A percentile compares a stretch with the other conserved stretches of the same genome.
Conservation (phyloP, 768 basidiomycete species). For the Mycena albidolilacea region DNA sequence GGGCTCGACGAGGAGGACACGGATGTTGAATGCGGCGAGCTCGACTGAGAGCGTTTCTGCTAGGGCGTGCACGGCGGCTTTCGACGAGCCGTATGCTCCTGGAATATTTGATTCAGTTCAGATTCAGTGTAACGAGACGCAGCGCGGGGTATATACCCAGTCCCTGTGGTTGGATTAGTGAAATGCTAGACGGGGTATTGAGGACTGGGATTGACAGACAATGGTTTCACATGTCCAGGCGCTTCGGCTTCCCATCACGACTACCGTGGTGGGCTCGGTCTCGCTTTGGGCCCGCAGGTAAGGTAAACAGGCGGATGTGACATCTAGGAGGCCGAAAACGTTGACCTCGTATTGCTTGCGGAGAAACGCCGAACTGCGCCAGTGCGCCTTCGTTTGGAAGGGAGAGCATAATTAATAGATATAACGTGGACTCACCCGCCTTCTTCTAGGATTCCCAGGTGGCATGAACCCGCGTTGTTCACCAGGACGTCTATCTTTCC, state of each 20-base stretch:
- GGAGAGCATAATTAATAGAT: not conserved
- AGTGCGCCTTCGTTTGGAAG: conserved; percentile 11
- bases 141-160: conserved; percentile 46
- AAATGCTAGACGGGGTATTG: not conserved
- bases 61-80: conserved; percentile 73
- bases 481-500: conserved; percentile 73
- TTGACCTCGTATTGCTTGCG: conserved; percentile 64
- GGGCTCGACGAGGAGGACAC: conserved; percentile 70
- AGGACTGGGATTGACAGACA: conserved; percentile 53
- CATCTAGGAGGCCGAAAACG: conserved; percentile 67
- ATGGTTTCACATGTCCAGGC: conserved; percentile 64
- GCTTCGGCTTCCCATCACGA: conserved; percentile 70
- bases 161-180: conserved; percentile 45
- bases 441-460: conserved; percentile 68
- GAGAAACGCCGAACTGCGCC: conserved; percentile 49
- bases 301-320: conserved; percentile 68
- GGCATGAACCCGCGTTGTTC: conserved; percentile 71
- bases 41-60: conserved; percentile 69
- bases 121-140: not conserved
- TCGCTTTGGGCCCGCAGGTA: conserved; percentile 62
- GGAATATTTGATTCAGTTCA: not conserved
- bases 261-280: conserved; percentile 52
- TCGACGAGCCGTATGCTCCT: conserved; percentile 69
- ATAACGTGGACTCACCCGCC: conserved; percentile 58
- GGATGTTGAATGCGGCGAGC: conserved; percentile 69